phyloP scores from a whole-genome alignment of 352 stramenopile genomes.

The Phytophthora crassamura region DNA sequence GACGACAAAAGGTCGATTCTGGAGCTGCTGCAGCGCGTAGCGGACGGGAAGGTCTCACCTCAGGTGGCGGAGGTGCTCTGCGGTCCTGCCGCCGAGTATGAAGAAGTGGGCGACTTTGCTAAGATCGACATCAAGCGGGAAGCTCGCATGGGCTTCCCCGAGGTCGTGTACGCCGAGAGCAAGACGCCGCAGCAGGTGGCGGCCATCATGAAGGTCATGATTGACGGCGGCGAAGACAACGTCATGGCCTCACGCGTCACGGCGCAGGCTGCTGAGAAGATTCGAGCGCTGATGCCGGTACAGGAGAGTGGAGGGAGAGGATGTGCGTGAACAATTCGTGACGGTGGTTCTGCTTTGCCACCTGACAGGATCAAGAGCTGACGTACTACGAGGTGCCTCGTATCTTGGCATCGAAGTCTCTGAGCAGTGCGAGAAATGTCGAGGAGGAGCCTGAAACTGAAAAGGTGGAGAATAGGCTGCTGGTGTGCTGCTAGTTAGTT shows the following conservation, averaged over 20 bases:
- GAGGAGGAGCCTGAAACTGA: not conserved
- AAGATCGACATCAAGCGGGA: slow-evolving; percentile 92
- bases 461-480: slow-evolving; percentile 14
- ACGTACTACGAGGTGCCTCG: slow-evolving; percentile 74
- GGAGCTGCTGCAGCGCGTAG: slow-evolving; percentile 64
- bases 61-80: slow-evolving; percentile 39
- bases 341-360: slow-evolving; percentile 4
- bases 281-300: slow-evolving; percentile 53
- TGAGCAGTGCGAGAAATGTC: slow-evolving; percentile 16
- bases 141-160: slow-evolving; percentile 93
- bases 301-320: not conserved
- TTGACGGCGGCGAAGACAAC: slow-evolving; percentile 53
- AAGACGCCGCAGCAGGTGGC: slow-evolving; percentile 93
- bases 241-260: slow-evolving; percentile 90
- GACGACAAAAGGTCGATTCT: slow-evolving; percentile 42
- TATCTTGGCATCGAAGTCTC: slow-evolving; percentile 67
- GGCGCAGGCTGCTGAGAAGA: slow-evolving; percentile 43
- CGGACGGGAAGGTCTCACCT: slow-evolving; percentile 52
- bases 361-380: slow-evolving; percentile 44
- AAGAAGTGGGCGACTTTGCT: slow-evolving; percentile 59
- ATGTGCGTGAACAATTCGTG: not conserved
- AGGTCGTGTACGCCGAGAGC: slow-evolving; percentile 95
- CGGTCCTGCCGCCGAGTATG: slow-evolving; percentile 43
- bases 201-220: slow-evolving; percentile 91
- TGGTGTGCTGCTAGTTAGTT: not conserved